Evolutionary conservation across 768 basidiomycete genomes (phyloP).

Genomic region (Cyathus striatus): DNA sequence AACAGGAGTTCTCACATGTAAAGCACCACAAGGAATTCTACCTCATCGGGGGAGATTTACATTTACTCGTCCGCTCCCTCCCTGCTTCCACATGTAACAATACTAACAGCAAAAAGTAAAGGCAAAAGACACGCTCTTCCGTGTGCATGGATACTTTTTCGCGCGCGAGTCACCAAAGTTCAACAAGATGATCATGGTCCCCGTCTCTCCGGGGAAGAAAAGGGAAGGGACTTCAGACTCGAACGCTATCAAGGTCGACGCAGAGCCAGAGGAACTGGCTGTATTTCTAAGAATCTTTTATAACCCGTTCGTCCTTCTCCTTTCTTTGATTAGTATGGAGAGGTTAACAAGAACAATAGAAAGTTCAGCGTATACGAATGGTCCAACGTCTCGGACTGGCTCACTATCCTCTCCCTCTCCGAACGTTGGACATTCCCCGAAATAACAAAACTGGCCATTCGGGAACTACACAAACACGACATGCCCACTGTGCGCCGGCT

Average conservation of each 20-base stretch:
- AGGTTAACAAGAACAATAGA: conserved; percentile 23
- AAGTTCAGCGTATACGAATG: conserved; percentile 53
- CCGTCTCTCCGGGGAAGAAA: conserved; percentile 23
- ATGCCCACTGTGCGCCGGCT: conserved; percentile 51
- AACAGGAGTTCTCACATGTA: background rate
- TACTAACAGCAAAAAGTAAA: too few relatives aligned
- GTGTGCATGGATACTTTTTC: conserved; percentile 50
- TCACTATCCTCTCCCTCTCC: conserved; percentile 45
- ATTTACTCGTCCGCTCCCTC: conserved; percentile 15
- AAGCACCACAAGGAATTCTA: background rate
- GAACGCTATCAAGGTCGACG: conserved; percentile 38
- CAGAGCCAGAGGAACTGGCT: conserved; percentile 32
- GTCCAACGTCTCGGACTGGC: conserved; percentile 47
- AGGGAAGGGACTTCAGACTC: conserved; percentile 30
- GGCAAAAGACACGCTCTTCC: conserved; percentile 47
- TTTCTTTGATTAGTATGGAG: too few relatives aligned
- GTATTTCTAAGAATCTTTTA: conserved; percentile 55
- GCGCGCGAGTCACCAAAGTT: conserved; percentile 45
- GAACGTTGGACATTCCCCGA: conserved; percentile 50
- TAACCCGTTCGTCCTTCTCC: conserved; percentile 41
- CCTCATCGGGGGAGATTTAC: conserved; percentile 13
- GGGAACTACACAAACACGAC: conserved; percentile 41
- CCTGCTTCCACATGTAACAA: too few relatives aligned
- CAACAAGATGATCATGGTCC: conserved; percentile 24
- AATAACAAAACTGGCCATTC: conserved; percentile 46